Percentiles rank a stretch among this genome's conserved stretches.
Conservation (phyloP, 306 rosid genomes). For the Argentina anserina region DNA sequence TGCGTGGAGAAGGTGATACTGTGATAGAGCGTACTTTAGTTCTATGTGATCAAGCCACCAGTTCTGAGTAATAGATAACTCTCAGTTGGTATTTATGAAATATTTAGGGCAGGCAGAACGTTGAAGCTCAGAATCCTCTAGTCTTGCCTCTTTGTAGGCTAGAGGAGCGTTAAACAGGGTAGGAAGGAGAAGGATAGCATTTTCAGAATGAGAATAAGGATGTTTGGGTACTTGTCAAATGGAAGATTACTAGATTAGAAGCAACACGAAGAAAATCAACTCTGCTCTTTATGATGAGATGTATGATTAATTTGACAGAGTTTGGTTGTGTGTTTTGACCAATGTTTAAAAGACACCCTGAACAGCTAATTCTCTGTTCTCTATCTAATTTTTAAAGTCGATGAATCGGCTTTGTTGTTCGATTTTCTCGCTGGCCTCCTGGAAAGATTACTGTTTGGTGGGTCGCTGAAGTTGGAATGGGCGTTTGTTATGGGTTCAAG, state of each 20-base stretch:
- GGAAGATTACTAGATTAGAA: conserved; percentile 24
- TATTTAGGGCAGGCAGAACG: conserved; percentile 21
- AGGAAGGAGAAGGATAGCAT: neutral
- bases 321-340: neutral
- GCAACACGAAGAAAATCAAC: neutral
- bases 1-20: conserved; percentile 30
- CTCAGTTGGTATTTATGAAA: neutral
- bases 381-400: neutral
- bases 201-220: conserved; percentile 23
- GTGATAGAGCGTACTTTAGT: no score
- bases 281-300: conserved; percentile 11
- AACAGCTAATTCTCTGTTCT: no score
- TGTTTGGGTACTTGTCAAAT: conserved; percentile 19
- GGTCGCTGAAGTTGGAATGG: conserved; percentile 26
- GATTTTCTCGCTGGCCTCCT: conserved; percentile 13
- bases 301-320: conserved; percentile 10
- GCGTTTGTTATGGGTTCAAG: conserved; percentile 25
- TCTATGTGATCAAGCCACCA: conserved; percentile 21
- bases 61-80: conserved; percentile 17
- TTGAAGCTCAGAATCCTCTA: neutral
- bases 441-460: conserved; percentile 26
- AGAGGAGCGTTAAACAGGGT: neutral
- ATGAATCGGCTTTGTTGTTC: neutral
- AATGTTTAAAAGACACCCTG: neutral
- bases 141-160: neutral